Base-by-base conservation (phyloP, 352 stramenopile species). In the Phytopythium montanum region DNA sequence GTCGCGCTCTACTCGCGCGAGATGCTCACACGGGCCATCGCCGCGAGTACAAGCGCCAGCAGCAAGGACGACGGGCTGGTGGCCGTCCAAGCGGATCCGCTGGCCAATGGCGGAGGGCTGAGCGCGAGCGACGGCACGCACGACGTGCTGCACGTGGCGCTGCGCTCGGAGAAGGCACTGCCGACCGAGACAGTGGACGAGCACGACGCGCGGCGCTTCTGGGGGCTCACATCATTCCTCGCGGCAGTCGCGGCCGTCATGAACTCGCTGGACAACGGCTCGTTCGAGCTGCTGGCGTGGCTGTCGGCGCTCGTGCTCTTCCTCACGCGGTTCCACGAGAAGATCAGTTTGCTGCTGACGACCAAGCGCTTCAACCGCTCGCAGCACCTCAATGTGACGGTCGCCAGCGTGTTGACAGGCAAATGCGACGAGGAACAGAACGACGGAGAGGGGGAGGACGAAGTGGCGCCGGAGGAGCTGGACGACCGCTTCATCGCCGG, bases 401-500 rank as follows among this genome's bases (percentile, higher is more conserved):
- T 77, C 58, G 66, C 69, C 18, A 54, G 65, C 14, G 66, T 90
- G 56, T 62, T 62, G 14, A 61, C 82, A 53, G 76, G 67, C 50
- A 77, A 86, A 57, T 81, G 75, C 26, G 64, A 73, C 18, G 68
- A 73, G 10, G 57, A 65, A 12, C 33, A 54, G 10, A 56, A 65
- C 31, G 63, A 54, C 36, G 68, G 85, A 19, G 73, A 83, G 16
- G 51, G 76, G 8, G 73, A 88, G 41, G 5, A 25, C 10, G 52
- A 58, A 31, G 38, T 46, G 18, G 25, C 23, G 23, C 57, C 72
- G 16, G 69, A 76, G 28, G 12, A 12, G 33, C 52, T 86, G 6
- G 74, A 87, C 53, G 69, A 56, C 8, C 79, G 82, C 14, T 90
- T 92, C 54, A 28, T 92, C 5, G 80, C 85, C 50, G 82, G 79